Conservation (phyloP, 1,139 yeast genomes). For the Lodderomyces beijingensis region DNA sequence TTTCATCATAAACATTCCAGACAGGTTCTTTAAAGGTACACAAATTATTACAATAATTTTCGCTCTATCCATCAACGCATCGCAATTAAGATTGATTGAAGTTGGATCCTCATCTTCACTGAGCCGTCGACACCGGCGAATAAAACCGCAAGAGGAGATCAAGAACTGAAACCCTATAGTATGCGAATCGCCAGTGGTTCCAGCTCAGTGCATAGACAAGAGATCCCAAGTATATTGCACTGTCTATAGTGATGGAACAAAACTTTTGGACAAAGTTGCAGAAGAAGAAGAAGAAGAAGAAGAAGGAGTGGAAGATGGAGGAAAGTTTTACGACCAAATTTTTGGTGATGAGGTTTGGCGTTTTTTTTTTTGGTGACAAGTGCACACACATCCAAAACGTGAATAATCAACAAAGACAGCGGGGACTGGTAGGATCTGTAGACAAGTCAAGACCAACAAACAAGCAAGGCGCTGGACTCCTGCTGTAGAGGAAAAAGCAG, state of each 20-base stretch:
- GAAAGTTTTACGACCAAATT: slow-evolving; percentile 3
- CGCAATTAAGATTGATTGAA: slow-evolving; percentile 33
- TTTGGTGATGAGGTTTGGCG: slow-evolving; percentile 4
- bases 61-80: slow-evolving; percentile 45
- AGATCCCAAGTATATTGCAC: slow-evolving; percentile 31
- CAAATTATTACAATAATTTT: no score
- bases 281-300: slow-evolving; percentile 15
- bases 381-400: no score
- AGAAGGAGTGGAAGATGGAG: slow-evolving; percentile 3
- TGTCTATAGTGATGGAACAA: slow-evolving; percentile 51
- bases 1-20: slow-evolving; percentile 42
- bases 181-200: slow-evolving; percentile 1
- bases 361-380: no score
- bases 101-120: neutral
- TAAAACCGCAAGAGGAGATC: slow-evolving; percentile 2
- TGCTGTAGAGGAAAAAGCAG: no score
- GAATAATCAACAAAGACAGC: no score
- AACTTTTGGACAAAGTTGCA: slow-evolving; percentile 52
- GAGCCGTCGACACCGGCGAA: neutral
- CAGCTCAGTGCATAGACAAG: neutral
- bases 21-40: slow-evolving; percentile 49
- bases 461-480: no score
- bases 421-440: no score
- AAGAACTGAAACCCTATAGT: slow-evolving; percentile 8
- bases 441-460: no score